A percentile compares a stretch with the other conserved stretches of the same genome.
Evolutionary conservation across 768 basidiomycete species (phyloP).

Genomic region (Suillus lakei): DNA sequence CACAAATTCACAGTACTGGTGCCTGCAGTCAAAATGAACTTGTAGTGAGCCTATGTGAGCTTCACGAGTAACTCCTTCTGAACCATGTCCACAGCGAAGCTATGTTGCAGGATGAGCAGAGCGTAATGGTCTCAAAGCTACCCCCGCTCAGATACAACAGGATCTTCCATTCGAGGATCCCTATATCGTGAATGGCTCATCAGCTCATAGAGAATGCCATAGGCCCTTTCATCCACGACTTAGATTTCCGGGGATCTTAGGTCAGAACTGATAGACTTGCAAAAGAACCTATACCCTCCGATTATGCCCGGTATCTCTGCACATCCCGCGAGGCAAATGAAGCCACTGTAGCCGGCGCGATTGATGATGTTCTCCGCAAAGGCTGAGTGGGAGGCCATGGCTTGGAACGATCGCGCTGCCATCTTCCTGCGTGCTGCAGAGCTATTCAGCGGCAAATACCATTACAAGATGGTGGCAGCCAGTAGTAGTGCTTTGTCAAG

Average conservation of each 20-base stretch:
- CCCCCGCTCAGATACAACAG: slow-evolving; percentile 79
- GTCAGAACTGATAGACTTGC: slow-evolving; percentile 80
- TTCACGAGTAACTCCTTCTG: too few relatives aligned
- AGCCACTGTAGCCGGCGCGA: slow-evolving; percentile 74
- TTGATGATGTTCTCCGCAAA: slow-evolving; percentile 88
- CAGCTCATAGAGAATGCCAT: slow-evolving; percentile 49
- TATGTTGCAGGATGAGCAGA: slow-evolving; percentile 85
- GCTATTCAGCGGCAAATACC: slow-evolving; percentile 92
- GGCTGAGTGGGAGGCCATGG: slow-evolving; percentile 88
- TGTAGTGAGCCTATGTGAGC: slow-evolving; percentile 58
- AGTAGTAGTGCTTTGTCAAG: slow-evolving; percentile 98
- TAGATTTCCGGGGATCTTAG: slow-evolving; percentile 40
- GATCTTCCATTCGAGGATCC: slow-evolving; percentile 91
- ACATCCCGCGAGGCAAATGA: slow-evolving; percentile 88
- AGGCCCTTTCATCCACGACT: not conserved
- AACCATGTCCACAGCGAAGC: slow-evolving; percentile 50
- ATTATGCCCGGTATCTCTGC: slow-evolving; percentile 83
- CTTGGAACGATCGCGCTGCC: slow-evolving; percentile 96
- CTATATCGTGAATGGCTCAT: slow-evolving; percentile 88
- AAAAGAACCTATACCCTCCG: slow-evolving; percentile 84
- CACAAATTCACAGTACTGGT: too few relatives aligned
- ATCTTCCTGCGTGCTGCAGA: slow-evolving; percentile 99
- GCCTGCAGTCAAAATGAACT: slow-evolving; percentile 91
- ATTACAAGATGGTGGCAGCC: slow-evolving; percentile 93
- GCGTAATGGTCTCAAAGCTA: slow-evolving; percentile 70